These are phyloP conservation scores for Thecaphora thlaspeos DNA, from an alignment of 1,284 basidiomycete species.

Conservation along the genomic window DNA sequence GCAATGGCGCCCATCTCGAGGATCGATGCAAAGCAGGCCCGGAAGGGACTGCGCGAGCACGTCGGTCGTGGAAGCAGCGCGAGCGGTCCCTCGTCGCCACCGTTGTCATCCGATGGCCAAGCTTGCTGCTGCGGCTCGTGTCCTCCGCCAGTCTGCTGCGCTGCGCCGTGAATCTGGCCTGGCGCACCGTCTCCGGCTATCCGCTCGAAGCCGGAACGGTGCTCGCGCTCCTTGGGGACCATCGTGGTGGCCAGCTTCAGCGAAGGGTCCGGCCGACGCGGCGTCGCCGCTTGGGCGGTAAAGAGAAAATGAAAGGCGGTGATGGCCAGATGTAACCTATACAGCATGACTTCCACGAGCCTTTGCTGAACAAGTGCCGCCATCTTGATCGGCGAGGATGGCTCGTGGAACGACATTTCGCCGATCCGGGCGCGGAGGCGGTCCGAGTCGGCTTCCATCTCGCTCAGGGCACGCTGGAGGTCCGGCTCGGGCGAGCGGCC, in stretches of 20 bases:
- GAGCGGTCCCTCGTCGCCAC: neutral
- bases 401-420: slow-evolving; percentile 25
- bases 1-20: slow-evolving; percentile 30
- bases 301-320: slow-evolving; percentile 34
- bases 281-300: slow-evolving; percentile 13
- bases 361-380: slow-evolving; percentile 35
- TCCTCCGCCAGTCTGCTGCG: too few species aligned
- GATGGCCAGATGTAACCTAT: slow-evolving; percentile 35
- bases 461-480: slow-evolving; percentile 37
- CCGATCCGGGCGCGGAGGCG: slow-evolving; percentile 31
- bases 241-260: slow-evolving; percentile 33
- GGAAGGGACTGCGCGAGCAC: slow-evolving; percentile 32
- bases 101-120: too few species aligned
- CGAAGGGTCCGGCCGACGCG: slow-evolving; percentile 29
- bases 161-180: too few species aligned
- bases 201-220: slow-evolving; percentile 35
- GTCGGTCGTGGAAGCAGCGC: slow-evolving; percentile 26
- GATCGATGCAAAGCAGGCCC: slow-evolving; percentile 34
- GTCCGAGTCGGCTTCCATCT: slow-evolving; percentile 38
- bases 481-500: slow-evolving; percentile 40
- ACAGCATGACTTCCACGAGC: slow-evolving; percentile 28
- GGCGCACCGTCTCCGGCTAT: slow-evolving; percentile 18
- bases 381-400: slow-evolving; percentile 36
- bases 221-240: slow-evolving; percentile 23
- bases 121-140: too few species aligned